Evolutionary conservation across 805 yeast genomes (phyloP).

Genomic region (Zygotorulaspora florentina): DNA sequence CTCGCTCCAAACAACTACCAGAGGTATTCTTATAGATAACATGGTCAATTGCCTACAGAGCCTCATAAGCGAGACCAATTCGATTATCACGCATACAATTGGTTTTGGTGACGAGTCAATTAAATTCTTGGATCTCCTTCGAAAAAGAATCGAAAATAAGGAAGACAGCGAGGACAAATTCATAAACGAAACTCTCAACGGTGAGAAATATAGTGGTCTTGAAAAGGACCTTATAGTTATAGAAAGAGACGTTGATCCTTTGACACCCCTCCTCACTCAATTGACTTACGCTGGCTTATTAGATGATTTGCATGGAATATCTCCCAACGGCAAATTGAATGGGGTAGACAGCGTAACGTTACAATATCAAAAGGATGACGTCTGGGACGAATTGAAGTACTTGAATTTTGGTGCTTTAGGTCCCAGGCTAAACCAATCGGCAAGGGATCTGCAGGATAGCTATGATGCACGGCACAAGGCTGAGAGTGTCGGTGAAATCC

Average conservation of each 20-base stretch:
- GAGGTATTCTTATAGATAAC: conserved; percentile 27
- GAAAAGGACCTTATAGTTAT: conserved; percentile 71
- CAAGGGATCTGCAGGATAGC: conserved; percentile 63
- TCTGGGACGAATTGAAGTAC: conserved; percentile 47
- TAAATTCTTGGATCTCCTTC: conserved; percentile 17
- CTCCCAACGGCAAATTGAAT: conserved; percentile 36
- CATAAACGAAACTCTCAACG: conserved; percentile 31
- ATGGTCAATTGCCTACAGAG: conserved; percentile 25
- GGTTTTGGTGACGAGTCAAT: conserved; percentile 28
- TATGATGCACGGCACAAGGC: conserved; percentile 58
- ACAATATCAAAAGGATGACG: conserved; percentile 24
- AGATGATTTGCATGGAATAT: conserved; percentile 62
- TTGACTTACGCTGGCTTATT: conserved; percentile 78
- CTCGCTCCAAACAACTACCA: conserved; percentile 26
- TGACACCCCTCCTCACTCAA: conserved; percentile 70
- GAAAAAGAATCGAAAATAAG: conserved; percentile 14
- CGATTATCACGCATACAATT: conserved; percentile 25
- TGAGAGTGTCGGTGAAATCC: conserved; percentile 59
- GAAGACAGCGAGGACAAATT: conserved; percentile 19
- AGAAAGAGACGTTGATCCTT: conserved; percentile 71
- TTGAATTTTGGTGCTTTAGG: conserved; percentile 81
- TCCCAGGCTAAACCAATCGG: conserved; percentile 60
- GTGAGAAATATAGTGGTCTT: conserved; percentile 36
- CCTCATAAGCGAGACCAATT: conserved; percentile 21
- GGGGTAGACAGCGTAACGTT: conserved; percentile 21